Conservation (phyloP, 768 basidiomycete genomes). For the Trametes cingulata region DNA sequence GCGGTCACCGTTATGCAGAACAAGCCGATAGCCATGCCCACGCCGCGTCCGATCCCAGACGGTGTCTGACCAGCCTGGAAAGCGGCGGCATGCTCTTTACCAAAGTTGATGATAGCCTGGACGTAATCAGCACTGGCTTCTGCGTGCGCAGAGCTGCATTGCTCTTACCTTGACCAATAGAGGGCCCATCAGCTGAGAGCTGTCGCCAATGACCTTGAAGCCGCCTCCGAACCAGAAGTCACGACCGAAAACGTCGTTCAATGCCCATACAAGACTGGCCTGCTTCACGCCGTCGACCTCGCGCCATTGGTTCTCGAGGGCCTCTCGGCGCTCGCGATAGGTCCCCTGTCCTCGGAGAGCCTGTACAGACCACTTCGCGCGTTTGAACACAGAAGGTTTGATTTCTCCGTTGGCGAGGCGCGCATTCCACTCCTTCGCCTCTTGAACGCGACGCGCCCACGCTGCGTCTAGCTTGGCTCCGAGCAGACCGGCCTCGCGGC, state of each 20-base stretch:
- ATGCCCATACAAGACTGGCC: constrained; percentile 57
- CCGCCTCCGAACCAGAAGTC: constrained; percentile 65
- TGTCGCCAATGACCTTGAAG: constrained; percentile 66
- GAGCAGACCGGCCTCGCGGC: constrained; percentile 50
- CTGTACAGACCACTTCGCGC: constrained; percentile 44
- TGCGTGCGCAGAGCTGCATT: neutral
- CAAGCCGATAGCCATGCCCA: constrained; percentile 60
- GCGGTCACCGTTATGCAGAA: constrained; percentile 50
- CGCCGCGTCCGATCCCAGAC: constrained; percentile 50
- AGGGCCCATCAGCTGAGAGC: constrained; percentile 61
- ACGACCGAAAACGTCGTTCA: constrained; percentile 59
- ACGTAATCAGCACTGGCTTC: neutral
- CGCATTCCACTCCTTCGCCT: constrained; percentile 58
- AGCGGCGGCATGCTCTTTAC: constrained; percentile 47
- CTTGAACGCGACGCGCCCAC: constrained; percentile 49
- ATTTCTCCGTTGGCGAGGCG: constrained; percentile 47
- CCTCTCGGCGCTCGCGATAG: constrained; percentile 26
- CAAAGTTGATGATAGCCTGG: constrained; percentile 64
- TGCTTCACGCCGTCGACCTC: constrained; percentile 44
- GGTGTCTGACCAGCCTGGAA: constrained; percentile 37
- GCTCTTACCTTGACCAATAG: constrained; percentile 53
- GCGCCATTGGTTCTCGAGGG: constrained; percentile 47
- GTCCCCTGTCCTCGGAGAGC: constrained; percentile 21
- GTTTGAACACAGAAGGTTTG: constrained; percentile 41
- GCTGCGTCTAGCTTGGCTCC: constrained; percentile 55